These are phyloP conservation scores for Blastocystis sp. DNA, from an alignment of 352 stramenopile species.

Conservation along the genomic window DNA sequence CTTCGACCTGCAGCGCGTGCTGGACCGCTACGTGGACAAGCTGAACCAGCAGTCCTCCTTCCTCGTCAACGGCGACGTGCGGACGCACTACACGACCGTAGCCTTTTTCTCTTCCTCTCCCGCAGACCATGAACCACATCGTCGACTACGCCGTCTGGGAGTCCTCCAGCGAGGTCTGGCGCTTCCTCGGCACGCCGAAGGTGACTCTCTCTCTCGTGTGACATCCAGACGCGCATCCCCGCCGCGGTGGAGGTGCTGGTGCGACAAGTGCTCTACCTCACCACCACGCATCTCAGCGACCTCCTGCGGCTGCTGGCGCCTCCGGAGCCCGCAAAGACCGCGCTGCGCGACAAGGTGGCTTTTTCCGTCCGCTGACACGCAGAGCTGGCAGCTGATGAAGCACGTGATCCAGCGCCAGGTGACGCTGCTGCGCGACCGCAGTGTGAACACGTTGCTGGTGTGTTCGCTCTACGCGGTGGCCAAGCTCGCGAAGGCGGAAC, in stretches of 20 bases:
- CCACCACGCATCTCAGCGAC: background rate
- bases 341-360: background rate
- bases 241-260: background rate
- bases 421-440: background rate
- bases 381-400: conserved; percentile 16
- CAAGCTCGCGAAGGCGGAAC: conserved; percentile 3
- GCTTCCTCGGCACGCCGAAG: background rate
- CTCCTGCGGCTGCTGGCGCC: background rate
- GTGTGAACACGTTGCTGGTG: background rate
- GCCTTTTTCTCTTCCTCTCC: background rate
- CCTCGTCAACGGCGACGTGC: background rate
- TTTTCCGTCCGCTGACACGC: background rate
- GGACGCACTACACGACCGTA: background rate
- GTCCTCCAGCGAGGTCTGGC: background rate
- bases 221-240: background rate
- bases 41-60: conserved; percentile 36
- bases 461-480: conserved; percentile 23
- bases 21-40: conserved; percentile 9
- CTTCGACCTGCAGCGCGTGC: conserved; percentile 4
- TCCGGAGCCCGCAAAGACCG: background rate
- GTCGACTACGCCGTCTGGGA: conserved; percentile 20
- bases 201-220: background rate
- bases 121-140: conserved; percentile 1
- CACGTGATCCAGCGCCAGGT: background rate
- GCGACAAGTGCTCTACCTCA: background rate